Base-by-base conservation (phyloP, 352 stramenopile genomes). In the Phytophthora vignae region DNA sequence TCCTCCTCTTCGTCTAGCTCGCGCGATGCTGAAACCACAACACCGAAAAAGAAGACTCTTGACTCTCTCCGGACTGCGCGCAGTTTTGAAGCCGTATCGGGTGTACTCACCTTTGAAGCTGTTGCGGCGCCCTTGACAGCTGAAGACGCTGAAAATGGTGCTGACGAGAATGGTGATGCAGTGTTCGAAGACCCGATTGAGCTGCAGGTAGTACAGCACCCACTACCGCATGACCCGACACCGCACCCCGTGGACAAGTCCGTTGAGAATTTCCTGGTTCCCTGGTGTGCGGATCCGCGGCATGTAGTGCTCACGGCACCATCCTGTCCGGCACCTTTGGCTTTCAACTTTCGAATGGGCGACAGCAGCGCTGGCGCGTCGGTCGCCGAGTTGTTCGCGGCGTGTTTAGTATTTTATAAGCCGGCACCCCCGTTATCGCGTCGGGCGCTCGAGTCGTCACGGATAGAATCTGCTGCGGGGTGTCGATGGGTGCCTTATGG, bases 351-450 rank as follows among this genome's bases (percentile, higher is more conserved):
- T 56, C 82, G 84, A 19, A 92, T 95, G 82, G 86, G 87, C 33
- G 88, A 94, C 44, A 91, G 85, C 53, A 90, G 81, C 48, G 74
- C 71, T 67, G 71, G 74, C 10, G 75, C 75, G n/a, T 89, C 83
- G 0, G 82, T 79, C 17, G 85, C 84, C 2, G 90, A 95, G 56
- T 61, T 96, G 2, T 95, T 91, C 69, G 87, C 87, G 22, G 87
- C 87, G 7, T 93, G 84, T 62, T 67, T 96, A 21, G 76, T 95
- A 15, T 87, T 96, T 54, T 95, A 94, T 73, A 93, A 93, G 42
- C 87, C 87, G 55, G 85, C 85, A 53, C 82, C 90, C 0, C 77
- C 80, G 31, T 69, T 94, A 21, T 89, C 85, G 4, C 66, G 81
- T 19, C 81, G 83, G 10, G 83, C 81, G 33, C 81, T 95, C 10